phyloP scores from a whole-genome alignment of 805 yeast species.

The Starmera pachycereana region DNA sequence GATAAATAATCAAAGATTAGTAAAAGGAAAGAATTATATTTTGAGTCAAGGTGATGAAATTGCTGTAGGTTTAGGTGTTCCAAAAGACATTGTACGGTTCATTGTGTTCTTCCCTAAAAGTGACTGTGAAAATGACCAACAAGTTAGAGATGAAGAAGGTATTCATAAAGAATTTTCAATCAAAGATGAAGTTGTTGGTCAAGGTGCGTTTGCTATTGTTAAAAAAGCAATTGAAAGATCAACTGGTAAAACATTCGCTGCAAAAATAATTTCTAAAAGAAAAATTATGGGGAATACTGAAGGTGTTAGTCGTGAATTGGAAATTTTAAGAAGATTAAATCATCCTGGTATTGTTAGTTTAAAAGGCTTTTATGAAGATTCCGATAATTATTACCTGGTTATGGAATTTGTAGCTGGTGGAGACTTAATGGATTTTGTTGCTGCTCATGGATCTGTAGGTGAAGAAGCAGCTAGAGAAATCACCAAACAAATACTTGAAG shows the following conservation, averaged over 20 bases:
- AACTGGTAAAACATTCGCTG: constrained; percentile 83
- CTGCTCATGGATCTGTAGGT: constrained; percentile 83
- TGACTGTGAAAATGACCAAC: constrained; percentile 1
- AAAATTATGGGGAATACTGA: constrained; percentile 70
- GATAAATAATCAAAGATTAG: constrained; percentile 63
- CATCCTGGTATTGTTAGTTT: constrained; percentile 82
- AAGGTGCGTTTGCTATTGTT: constrained; percentile 97
- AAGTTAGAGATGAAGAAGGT: constrained; percentile 26
- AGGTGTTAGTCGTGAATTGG: constrained; percentile 81
- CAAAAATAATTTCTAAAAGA: constrained; percentile 76
- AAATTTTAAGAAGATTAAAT: constrained; percentile 62
- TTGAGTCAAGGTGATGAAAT: constrained; percentile 90
- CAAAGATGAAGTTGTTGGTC: constrained; percentile 80
- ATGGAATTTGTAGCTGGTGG: constrained; percentile 98
- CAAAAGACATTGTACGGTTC: constrained; percentile 48
- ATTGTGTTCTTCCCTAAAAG: constrained; percentile 29
- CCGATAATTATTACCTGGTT: constrained; percentile 70
- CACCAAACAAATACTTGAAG: constrained; percentile 72
- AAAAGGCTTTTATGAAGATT: constrained; percentile 79
- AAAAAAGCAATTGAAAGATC: constrained; percentile 80
- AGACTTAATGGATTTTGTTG: constrained; percentile 94
- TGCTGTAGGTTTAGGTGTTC: constrained; percentile 79
- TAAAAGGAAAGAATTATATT: constrained; percentile 69
- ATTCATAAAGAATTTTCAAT: constrained; percentile 65
- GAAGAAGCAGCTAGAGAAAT: constrained; percentile 87